Percentiles rank a stretch among this genome's conserved stretches.
Evolutionary conservation across 768 basidiomycete genomes (phyloP).

Genomic region (Amanita rubescens): DNA sequence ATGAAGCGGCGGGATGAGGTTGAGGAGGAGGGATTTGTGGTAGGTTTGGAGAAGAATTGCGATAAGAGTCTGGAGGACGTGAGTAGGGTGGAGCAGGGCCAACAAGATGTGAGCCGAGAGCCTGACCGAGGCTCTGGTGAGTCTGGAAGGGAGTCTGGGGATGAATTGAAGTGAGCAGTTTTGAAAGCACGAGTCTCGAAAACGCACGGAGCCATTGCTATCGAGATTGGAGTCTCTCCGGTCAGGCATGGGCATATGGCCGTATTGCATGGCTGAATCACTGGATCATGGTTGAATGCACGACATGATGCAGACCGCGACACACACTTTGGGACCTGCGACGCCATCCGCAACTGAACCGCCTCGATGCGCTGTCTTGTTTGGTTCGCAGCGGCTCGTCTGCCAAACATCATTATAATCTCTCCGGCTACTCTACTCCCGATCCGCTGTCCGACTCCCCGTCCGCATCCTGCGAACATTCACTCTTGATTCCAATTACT

Average conservation of each 20-base stretch:
- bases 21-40: constrained; percentile 25
- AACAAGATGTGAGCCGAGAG: constrained; percentile 46
- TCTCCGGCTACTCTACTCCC: constrained; percentile 6
- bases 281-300: constrained; percentile 26
- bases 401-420: constrained; percentile 16
- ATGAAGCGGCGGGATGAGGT: constrained; percentile 25
- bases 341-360: constrained; percentile 33
- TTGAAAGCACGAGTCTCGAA: constrained; percentile 17
- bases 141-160: constrained; percentile 42
- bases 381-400: constrained; percentile 24
- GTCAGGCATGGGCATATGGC: constrained; percentile 44
- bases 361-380: constrained; percentile 8
- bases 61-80: constrained; percentile 22
- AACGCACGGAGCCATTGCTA: constrained; percentile 51
- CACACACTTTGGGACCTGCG: constrained; percentile 33
- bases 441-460: constrained; percentile 14
- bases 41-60: constrained; percentile 31
- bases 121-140: constrained; percentile 57
- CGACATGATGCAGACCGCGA: constrained; percentile 10
- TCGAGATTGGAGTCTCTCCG: constrained; percentile 51
- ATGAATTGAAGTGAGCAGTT: constrained; percentile 16
- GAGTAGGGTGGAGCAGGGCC: constrained; percentile 22
- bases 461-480: constrained; percentile 33
- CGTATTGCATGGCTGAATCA: constrained; percentile 56
- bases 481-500: constrained; percentile 31